A percentile compares a stretch with the other conserved stretches of the same genome.
These are phyloP conservation scores for Boletus subcaerulescens DNA, from an alignment of 768 basidiomycete species.

Conservation along the genomic window DNA sequence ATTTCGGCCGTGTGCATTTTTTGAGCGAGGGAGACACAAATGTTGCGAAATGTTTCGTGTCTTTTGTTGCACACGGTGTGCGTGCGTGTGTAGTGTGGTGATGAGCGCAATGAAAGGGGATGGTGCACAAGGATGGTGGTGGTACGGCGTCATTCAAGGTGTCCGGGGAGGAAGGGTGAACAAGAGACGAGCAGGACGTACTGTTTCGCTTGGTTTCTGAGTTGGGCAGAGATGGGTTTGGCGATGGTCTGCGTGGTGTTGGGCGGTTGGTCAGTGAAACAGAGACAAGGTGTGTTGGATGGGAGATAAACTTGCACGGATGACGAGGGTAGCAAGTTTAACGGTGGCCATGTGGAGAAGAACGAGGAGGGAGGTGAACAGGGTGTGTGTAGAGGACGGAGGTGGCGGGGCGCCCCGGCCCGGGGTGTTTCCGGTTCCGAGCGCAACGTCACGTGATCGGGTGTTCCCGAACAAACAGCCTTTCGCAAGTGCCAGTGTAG, in stretches of 20 bases:
- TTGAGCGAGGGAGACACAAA: constrained; percentile 77
- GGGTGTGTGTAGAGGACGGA: too few species aligned
- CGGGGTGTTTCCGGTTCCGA: too few species aligned
- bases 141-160: neutral
- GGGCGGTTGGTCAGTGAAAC: neutral
- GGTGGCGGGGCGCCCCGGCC: neutral
- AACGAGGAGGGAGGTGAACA: neutral
- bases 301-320: constrained; percentile 50
- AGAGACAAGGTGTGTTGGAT: neutral
- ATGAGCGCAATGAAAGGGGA: neutral
- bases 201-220: constrained; percentile 74
- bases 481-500: too few species aligned
- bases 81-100: neutral
- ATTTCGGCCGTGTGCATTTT: constrained; percentile 72
- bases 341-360: constrained; percentile 57
- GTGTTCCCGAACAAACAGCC: too few species aligned
- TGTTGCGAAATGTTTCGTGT: constrained; percentile 65
- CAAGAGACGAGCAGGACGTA: constrained; percentile 33
- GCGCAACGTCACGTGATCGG: too few species aligned
- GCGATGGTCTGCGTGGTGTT: constrained; percentile 60
- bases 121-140: neutral
- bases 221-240: constrained; percentile 69
- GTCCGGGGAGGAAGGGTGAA: neutral
- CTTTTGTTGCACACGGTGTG: constrained; percentile 31
- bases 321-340: constrained; percentile 71